Evolutionary conservation across 1,284 basidiomycete genomes (phyloP).

Genomic region (Phylloporus sp.): DNA sequence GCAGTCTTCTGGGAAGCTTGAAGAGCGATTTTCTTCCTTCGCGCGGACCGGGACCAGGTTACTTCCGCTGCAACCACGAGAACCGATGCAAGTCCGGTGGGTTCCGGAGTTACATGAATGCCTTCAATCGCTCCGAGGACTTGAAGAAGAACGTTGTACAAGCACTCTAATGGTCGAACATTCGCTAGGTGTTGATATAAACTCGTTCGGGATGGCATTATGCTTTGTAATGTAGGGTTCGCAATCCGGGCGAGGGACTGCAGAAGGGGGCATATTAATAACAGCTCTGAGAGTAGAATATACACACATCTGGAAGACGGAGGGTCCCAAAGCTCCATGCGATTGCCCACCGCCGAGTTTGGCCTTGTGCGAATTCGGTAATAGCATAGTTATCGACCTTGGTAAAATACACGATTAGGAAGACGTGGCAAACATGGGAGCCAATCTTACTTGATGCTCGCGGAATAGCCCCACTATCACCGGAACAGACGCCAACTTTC

Average conservation of each 20-base stretch:
- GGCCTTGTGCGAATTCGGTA: conserved; percentile 82
- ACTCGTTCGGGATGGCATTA: conserved; percentile 62
- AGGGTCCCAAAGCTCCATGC: conserved; percentile 77
- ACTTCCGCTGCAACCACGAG: conserved; percentile 53
- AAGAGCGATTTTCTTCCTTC: conserved; percentile 45
- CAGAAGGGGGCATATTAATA: conserved; percentile 12
- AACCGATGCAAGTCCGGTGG: conserved; percentile 13
- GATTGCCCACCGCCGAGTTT: conserved; percentile 88
- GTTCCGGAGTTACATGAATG: conserved; percentile 23
- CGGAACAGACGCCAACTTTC: conserved; percentile 78
- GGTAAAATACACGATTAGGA: conserved; percentile 3
- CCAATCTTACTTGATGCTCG: conserved; percentile 48
- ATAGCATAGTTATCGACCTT: conserved; percentile 87
- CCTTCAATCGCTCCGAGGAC: conserved; percentile 43
- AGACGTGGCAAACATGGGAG: neutral
- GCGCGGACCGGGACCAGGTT: conserved; percentile 78
- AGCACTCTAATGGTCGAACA: conserved; percentile 17
- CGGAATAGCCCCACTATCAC: conserved; percentile 64
- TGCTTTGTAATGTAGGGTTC: conserved; percentile 45
- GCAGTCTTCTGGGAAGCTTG: conserved; percentile 2
- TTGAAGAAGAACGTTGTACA: conserved; percentile 27
- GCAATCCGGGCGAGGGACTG: conserved; percentile 58
- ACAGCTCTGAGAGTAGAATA: neutral
- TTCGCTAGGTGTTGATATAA: conserved; percentile 44
- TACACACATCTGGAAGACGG: conserved; percentile 77